Percentiles rank a stretch among this genome's conserved stretches.
Evolutionary conservation across 305 asterid species (phyloP).

Genomic region (Fraxinus baroniana): DNA sequence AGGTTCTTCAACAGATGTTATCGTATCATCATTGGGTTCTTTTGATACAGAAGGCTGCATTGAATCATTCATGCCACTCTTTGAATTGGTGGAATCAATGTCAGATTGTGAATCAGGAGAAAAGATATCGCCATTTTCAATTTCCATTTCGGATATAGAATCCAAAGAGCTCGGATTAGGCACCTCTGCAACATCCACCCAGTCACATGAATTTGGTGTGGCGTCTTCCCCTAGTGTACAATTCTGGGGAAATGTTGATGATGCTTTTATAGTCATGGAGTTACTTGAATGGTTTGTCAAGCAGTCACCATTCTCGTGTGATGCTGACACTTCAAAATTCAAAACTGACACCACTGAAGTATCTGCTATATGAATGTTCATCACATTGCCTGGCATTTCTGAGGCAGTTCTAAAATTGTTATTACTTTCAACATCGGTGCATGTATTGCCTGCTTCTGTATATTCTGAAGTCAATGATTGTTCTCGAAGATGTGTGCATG

Average conservation of each 20-base stretch:
- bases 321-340: slow-evolving; percentile 46
- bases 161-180: slow-evolving; percentile 45
- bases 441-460: slow-evolving; percentile 45
- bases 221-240: slow-evolving; percentile 43
- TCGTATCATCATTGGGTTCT: slow-evolving; percentile 28
- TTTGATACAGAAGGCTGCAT: slow-evolving; percentile 43
- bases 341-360: slow-evolving; percentile 29
- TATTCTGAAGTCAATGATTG: slow-evolving; percentile 43
- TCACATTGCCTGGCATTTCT: slow-evolving; percentile 31
- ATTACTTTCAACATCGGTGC: slow-evolving; percentile 52
- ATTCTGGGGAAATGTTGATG: slow-evolving; percentile 34
- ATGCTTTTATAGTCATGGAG: slow-evolving; percentile 35
- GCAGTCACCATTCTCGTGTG: slow-evolving; percentile 37
- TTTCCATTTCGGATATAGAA: slow-evolving; percentile 59
- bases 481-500: slow-evolving; percentile 36
- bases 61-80: slow-evolving; percentile 48
- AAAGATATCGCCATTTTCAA: slow-evolving; percentile 47
- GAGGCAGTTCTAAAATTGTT: slow-evolving; percentile 36
- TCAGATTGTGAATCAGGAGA: slow-evolving; percentile 63
- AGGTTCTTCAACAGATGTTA: slow-evolving; percentile 40
- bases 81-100: slow-evolving; percentile 54
- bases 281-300: slow-evolving; percentile 30
- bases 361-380: slow-evolving; percentile 39
- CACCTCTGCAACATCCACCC: slow-evolving; percentile 47
- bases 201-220: slow-evolving; percentile 36